Conservation (phyloP, 768 basidiomycete species). For the Cyathus striatus region DNA sequence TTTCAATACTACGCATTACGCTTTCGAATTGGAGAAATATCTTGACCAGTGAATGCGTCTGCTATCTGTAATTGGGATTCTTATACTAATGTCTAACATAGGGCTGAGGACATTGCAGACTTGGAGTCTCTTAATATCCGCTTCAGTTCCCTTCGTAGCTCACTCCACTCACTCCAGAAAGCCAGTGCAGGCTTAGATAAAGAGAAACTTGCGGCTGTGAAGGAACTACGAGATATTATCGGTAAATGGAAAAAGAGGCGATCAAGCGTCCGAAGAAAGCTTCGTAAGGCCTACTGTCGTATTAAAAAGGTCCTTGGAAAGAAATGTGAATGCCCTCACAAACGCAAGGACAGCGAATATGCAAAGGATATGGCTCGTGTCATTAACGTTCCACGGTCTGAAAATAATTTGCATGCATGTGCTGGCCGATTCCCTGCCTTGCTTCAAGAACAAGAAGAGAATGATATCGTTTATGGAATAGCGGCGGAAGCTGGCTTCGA, state of each 20-base stretch:
- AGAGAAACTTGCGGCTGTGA: conserved; percentile 54
- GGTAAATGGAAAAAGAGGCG: conserved; percentile 37
- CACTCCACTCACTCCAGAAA: conserved; percentile 40
- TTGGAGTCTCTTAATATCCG: conserved; percentile 14
- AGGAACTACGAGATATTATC: conserved; percentile 25
- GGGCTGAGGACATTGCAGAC: conserved; percentile 45
- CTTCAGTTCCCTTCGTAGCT: conserved; percentile 39
- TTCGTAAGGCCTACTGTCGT: not conserved
- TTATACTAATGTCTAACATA: conserved; percentile 11
- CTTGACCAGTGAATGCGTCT: conserved; percentile 43
- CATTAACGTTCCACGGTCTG: too few species aligned
- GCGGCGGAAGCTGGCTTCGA: conserved; percentile 2
- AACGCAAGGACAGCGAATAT: not conserved
- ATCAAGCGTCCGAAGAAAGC: conserved; percentile 16
- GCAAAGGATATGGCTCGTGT: not conserved
- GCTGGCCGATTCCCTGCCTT: not conserved
- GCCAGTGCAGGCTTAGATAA: conserved; percentile 52
- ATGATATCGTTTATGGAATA: not conserved
- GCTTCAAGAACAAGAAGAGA: not conserved
- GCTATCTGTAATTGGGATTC: not conserved
- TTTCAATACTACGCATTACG: conserved; percentile 77
- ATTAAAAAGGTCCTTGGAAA: conserved; percentile 8
- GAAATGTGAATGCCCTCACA: conserved; percentile 10
- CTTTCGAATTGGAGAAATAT: conserved; percentile 59
- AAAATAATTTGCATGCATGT: not conserved